Conservation (phyloP, 2,329 filamentous ascomycete genomes). For the Grosmannia penicillata region DNA sequence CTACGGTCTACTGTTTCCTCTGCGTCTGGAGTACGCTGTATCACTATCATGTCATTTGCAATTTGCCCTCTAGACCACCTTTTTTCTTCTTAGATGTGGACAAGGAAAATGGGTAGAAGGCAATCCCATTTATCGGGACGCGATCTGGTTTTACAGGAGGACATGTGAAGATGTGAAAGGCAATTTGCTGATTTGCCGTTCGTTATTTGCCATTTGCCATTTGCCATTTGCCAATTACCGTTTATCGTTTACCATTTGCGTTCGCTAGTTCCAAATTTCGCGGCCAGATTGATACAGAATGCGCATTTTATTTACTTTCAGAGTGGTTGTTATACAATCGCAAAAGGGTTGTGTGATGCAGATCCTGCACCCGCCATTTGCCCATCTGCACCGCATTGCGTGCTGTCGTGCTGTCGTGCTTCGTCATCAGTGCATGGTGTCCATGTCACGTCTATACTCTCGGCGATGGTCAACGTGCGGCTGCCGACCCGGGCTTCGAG, state of each 20-base stretch:
- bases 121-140: neutral
- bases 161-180: neutral
- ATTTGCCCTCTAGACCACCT: neutral
- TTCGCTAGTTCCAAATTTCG: neutral
- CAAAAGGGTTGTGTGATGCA: no score
- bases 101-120: neutral
- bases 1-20: neutral
- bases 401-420: no score
- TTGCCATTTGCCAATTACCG: neutral
- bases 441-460: no score
- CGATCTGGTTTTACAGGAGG: neutral
- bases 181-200: slow-evolving; percentile 1
- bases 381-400: no score
- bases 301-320: no score
- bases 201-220: neutral
- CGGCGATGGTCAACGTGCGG: no score
- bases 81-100: neutral
- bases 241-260: neutral
- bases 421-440: no score
- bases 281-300: no score
- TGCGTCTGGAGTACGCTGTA: neutral
- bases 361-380: no score
- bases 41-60: neutral
- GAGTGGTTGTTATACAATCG: no score
- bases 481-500: no score